Evolutionary conservation across 768 basidiomycete genomes (phyloP), one percentile per base, ranked within the genome.

Genomic region (Boletus rufocinnamomeus): DNA sequence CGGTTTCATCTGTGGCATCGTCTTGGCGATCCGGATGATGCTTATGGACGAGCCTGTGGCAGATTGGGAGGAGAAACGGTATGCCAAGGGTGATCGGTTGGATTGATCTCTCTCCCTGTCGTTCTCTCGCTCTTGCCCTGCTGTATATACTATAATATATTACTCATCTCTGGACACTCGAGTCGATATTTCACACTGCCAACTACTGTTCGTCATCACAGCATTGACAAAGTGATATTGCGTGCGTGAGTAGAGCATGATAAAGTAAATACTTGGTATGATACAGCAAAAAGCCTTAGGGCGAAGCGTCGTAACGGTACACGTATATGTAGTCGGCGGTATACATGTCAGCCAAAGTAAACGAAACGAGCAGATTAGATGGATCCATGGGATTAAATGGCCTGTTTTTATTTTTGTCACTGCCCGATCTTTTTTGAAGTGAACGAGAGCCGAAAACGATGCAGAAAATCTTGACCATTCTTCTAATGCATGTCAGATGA

Each of bases 81-180:
- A 65, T 30, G 47, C 40, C 27, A 70, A 72, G 58, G 54, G 62
- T 2, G 61, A 16, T 38, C 65, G 63, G 25, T 25, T 72, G 4
- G 71, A 74, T 54, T 72, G 51, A 69, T 55, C 25, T 21, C 30
- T n/a, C 3, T 14, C 41, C 9, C n/a, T n/a, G n/a, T n/a, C 38
- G 0, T 14, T 28, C 28, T 32, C 30, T 32, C 30, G 9, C 30
- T 27, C 30, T 11, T 10, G 30, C 10, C 30, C 1, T 0, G 30
- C 30, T 6, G n/a, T 34, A 14, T 35, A 35, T 14, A 35, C 27
- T 38, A 8, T 17, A 17, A 37, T 7, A 38, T 38, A 38, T 19
- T 40, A 17, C 17, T 0, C 7, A 38, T 38, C 37, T 35, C 34
- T 35, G 32, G 30, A 34, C 32, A 34, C 13, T 34, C 13, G 11